phyloP scores from a whole-genome alignment of 164 flowering plant species.

The Tetrastigma voinierianum region DNA sequence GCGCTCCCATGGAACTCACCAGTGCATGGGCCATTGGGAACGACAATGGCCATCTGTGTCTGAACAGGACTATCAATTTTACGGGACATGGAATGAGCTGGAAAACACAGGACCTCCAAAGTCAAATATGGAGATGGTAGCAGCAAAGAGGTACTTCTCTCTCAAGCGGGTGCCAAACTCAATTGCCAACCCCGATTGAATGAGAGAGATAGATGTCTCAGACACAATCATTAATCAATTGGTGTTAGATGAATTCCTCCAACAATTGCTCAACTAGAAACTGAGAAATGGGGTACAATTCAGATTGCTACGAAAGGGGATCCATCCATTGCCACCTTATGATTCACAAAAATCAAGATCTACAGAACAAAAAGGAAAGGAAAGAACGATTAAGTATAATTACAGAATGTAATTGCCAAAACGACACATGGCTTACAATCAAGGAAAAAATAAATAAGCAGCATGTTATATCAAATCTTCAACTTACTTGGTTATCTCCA shows the following conservation, averaged over 20 bases:
- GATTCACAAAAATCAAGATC: not conserved
- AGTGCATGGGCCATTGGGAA: constrained; percentile 4
- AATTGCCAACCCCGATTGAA: constrained; percentile 10
- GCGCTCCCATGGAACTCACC: constrained; percentile 13
- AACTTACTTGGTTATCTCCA: too few species aligned
- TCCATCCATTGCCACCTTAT: not conserved
- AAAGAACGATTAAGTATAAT: too few species aligned
- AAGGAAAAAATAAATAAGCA: too few species aligned
- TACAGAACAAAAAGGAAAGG: not conserved
- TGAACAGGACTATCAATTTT: constrained; percentile 16
- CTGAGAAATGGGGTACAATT: not conserved
- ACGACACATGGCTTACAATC: too few species aligned
- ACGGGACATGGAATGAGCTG: constrained; percentile 10
- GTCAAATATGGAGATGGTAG: not conserved
- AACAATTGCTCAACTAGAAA: not conserved
- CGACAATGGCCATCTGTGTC: constrained; percentile 19
- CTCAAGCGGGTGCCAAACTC: constrained; percentile 13
- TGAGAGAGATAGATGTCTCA: constrained; percentile 1
- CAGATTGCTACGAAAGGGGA: constrained; percentile 1
- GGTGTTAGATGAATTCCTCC: not conserved
- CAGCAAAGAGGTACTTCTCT: not conserved
- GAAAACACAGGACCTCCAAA: not conserved
- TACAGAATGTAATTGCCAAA: too few species aligned
- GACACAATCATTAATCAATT: constrained; percentile 3
- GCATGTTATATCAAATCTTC: too few species aligned